Conservation (phyloP, 2,329 filamentous ascomycete species). For the Celoporthe dispersa region DNA sequence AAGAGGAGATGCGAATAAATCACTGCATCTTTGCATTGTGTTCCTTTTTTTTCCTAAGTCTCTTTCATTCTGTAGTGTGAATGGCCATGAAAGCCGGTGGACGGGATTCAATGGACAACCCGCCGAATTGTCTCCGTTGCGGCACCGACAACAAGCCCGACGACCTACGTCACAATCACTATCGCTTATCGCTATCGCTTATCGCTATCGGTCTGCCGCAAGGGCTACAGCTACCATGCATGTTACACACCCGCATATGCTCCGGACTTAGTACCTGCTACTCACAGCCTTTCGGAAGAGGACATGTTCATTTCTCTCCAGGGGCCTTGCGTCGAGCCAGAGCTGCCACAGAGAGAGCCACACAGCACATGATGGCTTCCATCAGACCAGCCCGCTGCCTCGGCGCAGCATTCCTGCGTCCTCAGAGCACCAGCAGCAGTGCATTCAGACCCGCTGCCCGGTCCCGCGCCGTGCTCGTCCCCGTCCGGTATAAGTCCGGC, state of each 20-base stretch:
- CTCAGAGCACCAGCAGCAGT: constrained; percentile 5
- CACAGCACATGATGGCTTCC: constrained; percentile 24
- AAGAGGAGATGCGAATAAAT: too few species aligned
- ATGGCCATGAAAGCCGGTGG: too few species aligned
- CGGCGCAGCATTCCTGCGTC: constrained; percentile 22
- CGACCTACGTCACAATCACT: neutral
- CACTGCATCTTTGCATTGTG: too few species aligned
- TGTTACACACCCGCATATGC: neutral
- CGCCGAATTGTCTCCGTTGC: neutral
- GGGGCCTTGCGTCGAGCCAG: neutral
- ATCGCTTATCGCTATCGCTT: neutral
- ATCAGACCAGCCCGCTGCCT: constrained; percentile 27
- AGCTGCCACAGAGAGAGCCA: constrained; percentile 8
- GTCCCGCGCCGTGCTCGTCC: constrained; percentile 38
- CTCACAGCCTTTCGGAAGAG: neutral
- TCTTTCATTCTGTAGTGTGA: too few species aligned
- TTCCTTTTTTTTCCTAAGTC: too few species aligned
- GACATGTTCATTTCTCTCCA: neutral
- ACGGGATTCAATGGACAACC: too few species aligned
- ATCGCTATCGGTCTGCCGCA: neutral
- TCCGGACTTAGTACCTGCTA: too few species aligned
- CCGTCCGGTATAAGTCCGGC: constrained; percentile 57
- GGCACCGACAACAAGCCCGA: neutral
- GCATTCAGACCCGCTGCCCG: constrained; percentile 12
- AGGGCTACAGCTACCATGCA: neutral